phyloP scores from a whole-genome alignment of 2,329 filamentous ascomycete genomes.

The Claviceps maximensis region DNA sequence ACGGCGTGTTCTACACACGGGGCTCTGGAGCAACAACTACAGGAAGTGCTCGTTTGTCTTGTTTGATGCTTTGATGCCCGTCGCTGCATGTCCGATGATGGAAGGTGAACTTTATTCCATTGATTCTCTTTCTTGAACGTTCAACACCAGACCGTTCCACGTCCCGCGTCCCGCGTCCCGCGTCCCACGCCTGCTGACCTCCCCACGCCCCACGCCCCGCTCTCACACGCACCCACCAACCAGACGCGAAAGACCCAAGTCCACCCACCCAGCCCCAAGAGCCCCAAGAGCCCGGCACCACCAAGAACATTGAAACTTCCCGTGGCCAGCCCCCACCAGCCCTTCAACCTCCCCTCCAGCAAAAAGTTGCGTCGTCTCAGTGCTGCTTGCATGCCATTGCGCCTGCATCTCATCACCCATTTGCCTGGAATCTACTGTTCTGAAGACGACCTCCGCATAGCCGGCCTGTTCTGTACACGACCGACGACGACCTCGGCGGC shows the following conservation, averaged over 20 bases:
- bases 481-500: background rate
- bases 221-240: background rate
- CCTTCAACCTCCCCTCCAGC: conserved; percentile 4
- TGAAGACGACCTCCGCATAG: background rate
- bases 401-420: background rate
- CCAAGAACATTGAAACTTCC: background rate
- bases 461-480: background rate
- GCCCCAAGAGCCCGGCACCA: background rate
- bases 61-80: background rate
- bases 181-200: background rate
- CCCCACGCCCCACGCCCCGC: background rate
- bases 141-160: too few species aligned
- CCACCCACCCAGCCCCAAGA: background rate
- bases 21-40: background rate
- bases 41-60: background rate
- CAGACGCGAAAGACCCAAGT: background rate
- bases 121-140: background rate
- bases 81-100: background rate
- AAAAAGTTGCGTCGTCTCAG: conserved; percentile 2
- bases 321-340: conserved; percentile 1
- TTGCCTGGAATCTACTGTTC: background rate
- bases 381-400: conserved; percentile 1
- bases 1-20: background rate
- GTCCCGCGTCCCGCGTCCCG: background rate
- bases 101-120: too few species aligned